Percentiles rank a stretch among this genome's conserved stretches.
Conservation (phyloP, 1,284 basidiomycete genomes). For the Cutaneotrichosporon sp. region DNA sequence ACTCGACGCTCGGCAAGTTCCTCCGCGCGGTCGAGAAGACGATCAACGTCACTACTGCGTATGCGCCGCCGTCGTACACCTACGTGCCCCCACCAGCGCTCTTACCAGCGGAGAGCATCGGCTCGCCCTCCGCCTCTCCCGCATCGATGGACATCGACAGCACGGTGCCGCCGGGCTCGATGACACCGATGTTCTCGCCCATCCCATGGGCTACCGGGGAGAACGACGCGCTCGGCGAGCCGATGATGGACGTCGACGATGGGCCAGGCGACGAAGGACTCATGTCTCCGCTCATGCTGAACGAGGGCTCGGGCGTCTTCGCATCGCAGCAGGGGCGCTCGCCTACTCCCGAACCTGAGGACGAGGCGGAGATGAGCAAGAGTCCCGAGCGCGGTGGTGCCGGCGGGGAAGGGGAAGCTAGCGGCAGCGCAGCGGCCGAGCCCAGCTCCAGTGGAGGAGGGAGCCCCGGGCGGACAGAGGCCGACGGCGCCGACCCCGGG, state of each 20-base stretch:
- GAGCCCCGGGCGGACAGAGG: conserved; percentile 46
- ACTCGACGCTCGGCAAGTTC: conserved; percentile 82
- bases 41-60: conserved; percentile 75
- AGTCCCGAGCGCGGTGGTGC: not conserved
- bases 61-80: conserved; percentile 42
- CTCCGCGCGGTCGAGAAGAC: conserved; percentile 84
- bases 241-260: conserved; percentile 16
- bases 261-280: conserved; percentile 31
- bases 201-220: conserved; percentile 44
- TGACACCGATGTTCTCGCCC: conserved; percentile 53
- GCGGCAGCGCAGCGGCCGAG: conserved; percentile 26
- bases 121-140: not conserved
- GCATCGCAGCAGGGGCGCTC: conserved; percentile 22
- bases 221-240: conserved; percentile 22
- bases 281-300: conserved; percentile 45
- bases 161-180: conserved; percentile 44
- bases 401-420: not conserved
- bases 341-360: conserved; percentile 47
- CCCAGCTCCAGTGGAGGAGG: too few relatives aligned
- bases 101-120: conserved; percentile 2
- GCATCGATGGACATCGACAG: conserved; percentile 22
- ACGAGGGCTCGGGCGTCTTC: conserved; percentile 20
- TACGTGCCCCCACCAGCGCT: conserved; percentile 26
- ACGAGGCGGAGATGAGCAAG: conserved; percentile 23
- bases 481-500: conserved; percentile 39